Percentiles rank a stretch among this genome's conserved stretches.
Conservation (phyloP, 495 filamentous ascomycete genomes). For the Bryoglossum gracile region DNA sequence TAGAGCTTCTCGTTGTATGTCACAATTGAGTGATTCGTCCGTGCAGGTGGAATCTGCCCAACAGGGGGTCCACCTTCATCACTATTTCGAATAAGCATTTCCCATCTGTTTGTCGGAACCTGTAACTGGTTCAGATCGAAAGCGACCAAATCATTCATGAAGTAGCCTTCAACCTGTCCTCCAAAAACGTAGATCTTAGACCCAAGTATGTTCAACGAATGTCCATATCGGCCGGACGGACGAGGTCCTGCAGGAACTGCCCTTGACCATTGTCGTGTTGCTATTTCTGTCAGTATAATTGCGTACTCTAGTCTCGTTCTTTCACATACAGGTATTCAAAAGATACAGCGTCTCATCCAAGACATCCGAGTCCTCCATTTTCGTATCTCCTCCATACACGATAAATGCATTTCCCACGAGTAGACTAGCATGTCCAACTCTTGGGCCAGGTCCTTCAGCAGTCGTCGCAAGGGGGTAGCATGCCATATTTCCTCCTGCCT, state of each 20-base stretch:
- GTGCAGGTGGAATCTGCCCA: conserved; percentile 73
- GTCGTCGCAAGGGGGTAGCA: conserved; percentile 90
- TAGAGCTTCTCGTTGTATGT: conserved; percentile 92
- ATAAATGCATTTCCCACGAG: conserved; percentile 98
- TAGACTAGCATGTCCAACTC: conserved; percentile 91
- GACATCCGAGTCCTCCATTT: conserved; percentile 83
- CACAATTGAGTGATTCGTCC: conserved; percentile 92
- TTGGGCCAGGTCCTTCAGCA: conserved; percentile 86
- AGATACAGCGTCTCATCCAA: conserved; percentile 95
- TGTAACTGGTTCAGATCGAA: conserved; percentile 95
- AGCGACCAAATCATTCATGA: conserved; percentile 96
- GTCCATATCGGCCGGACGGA: conserved; percentile 88
- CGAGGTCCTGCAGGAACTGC: conserved; percentile 76
- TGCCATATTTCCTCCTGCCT: conserved; percentile 77
- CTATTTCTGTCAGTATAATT: conserved; percentile 37
- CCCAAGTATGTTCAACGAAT: conserved; percentile 91
- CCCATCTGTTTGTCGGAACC: conserved; percentile 83
- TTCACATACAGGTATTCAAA: conserved; percentile 84
- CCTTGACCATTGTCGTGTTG: conserved; percentile 95
- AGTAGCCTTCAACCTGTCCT: conserved; percentile 93
- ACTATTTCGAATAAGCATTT: conserved; percentile 73
- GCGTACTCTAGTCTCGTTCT: neutral
- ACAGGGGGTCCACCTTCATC: conserved; percentile 57
- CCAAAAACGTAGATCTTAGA: conserved; percentile 97
- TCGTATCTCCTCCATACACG: conserved; percentile 97